Percentiles rank a stretch among this genome's conserved stretches.
Evolutionary conservation across 371 early-diverging fungal species (phyloP).

Genomic region (Mortierella sp.): DNA sequence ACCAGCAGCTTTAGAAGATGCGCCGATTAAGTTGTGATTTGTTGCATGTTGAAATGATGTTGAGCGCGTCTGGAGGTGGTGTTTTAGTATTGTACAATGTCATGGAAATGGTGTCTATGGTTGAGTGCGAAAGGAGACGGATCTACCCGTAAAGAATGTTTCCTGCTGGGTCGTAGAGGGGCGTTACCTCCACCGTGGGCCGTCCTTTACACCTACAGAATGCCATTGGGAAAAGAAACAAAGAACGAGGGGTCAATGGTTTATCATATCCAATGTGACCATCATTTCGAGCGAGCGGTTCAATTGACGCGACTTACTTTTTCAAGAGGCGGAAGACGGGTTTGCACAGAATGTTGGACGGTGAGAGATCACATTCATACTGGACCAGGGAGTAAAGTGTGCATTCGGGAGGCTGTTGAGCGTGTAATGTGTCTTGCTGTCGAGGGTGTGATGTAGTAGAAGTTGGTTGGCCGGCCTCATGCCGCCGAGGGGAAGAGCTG

Average conservation of each 20-base stretch:
- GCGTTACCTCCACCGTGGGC: slow-evolving; percentile 51
- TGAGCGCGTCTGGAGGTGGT: background rate
- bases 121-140: background rate
- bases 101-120: background rate
- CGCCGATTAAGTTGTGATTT: background rate
- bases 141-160: slow-evolving; percentile 36
- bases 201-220: slow-evolving; percentile 46
- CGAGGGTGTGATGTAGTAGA: background rate
- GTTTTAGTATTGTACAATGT: background rate
- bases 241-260: background rate
- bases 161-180: slow-evolving; percentile 46
- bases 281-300: background rate
- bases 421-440: background rate
- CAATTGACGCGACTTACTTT: slow-evolving; percentile 15
- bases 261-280: background rate
- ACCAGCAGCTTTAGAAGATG: background rate
- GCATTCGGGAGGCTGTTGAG: slow-evolving; percentile 24
- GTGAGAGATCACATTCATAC: slow-evolving; percentile 51
- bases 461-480: background rate
- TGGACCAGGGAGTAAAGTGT: slow-evolving; percentile 55
- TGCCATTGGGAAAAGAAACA: background rate
- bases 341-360: slow-evolving; percentile 50
- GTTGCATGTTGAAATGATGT: background rate
- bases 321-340: slow-evolving; percentile 51
- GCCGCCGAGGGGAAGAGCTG: background rate